Evolutionary conservation across 345 rosid genomes (phyloP), one percentile per base, ranked within the genome.

Genomic region (Pistacia atlantica): DNA sequence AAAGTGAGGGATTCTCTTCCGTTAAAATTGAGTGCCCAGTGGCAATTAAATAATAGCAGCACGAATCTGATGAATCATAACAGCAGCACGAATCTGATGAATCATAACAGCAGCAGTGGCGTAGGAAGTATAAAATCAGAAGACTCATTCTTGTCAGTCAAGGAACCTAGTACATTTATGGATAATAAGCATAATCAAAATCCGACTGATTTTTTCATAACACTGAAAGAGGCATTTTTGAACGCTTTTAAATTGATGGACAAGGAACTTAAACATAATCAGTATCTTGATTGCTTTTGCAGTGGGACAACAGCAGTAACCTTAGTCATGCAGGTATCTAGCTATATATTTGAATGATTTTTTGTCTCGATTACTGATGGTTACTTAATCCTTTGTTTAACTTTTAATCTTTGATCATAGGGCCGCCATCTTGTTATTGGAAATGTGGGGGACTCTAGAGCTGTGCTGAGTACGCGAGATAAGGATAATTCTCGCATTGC

Each of bases 291-390:
- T 78, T 91, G 97, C 81, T 92, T 82, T 84, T 92, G 99, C 81
- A 97, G 99, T 78, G 99, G 99, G 63, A 94, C 99, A 61, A 97
- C 99, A 3, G 99, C 99, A n/a, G 99, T 97, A 55, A 90, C 99
- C 57, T 72, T 97, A 83, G 78, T 97, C 82, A 97, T 91, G 84
- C 99, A 89, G 95, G 99, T 96, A 77, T 60, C 17, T 45, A 16
- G 42, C 28, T 54, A 42, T 62, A 33, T 46, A 33, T 18, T 2
- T 56, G 8, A 54, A 1, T 2, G 16, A 54, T 18, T 14, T 54
- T 54, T 16, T 16, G 57, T 13, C 18, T 14, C 4, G 17, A 54
- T 16, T 54, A 14, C 5, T 54, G 17, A 54, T 54, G 18, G 13
- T 54, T 1, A 14, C 18, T 54, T 54, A 4, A 13, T 54, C 57